Conservation (phyloP, 768 basidiomycete species). For the Gymnopilus dilepis region DNA sequence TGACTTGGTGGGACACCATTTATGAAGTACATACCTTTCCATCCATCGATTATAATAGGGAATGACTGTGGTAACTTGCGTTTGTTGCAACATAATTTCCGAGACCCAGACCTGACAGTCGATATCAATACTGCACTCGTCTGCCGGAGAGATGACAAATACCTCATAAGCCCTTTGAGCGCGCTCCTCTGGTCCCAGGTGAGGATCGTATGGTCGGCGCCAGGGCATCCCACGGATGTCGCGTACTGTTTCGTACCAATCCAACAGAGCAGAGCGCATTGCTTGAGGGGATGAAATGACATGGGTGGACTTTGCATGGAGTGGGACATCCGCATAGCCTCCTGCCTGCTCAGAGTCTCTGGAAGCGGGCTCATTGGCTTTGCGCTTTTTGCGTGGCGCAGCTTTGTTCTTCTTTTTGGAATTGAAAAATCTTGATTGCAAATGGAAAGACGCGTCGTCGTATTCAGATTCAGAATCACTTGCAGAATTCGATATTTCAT, state of each 20-base stretch:
- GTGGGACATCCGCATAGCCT: slow-evolving; percentile 19
- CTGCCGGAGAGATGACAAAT: slow-evolving; percentile 14
- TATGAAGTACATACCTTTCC: slow-evolving; percentile 55
- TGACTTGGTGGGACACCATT: slow-evolving; percentile 11
- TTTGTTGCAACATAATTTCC: slow-evolving; percentile 97
- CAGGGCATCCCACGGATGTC: slow-evolving; percentile 87
- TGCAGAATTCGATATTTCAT: slow-evolving; percentile 17
- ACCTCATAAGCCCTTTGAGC: slow-evolving; percentile 94
- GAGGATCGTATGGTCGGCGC: slow-evolving; percentile 74
- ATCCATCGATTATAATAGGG: slow-evolving; percentile 94
- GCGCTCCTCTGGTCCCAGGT: slow-evolving; percentile 58
- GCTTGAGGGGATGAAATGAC: slow-evolving; percentile 43
- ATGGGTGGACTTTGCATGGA: slow-evolving; percentile 57
- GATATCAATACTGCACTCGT: slow-evolving; percentile 5
- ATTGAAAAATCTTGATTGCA: slow-evolving; percentile 8
- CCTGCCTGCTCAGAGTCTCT: slow-evolving; percentile 15
- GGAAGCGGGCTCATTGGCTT: slow-evolving; percentile 16
- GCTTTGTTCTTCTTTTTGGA: slow-evolving; percentile 11
- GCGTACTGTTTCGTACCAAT: slow-evolving; percentile 77
- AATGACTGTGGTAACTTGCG: slow-evolving; percentile 92
- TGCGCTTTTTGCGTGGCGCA: slow-evolving; percentile 9
- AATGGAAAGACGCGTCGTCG: slow-evolving; percentile 26
- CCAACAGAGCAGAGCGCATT: slow-evolving; percentile 55
- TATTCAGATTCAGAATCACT: slow-evolving; percentile 23
- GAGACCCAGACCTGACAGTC: slow-evolving; percentile 78